Conservation (phyloP, 2,329 filamentous ascomycete genomes). For the Paraphoma sp. region DNA sequence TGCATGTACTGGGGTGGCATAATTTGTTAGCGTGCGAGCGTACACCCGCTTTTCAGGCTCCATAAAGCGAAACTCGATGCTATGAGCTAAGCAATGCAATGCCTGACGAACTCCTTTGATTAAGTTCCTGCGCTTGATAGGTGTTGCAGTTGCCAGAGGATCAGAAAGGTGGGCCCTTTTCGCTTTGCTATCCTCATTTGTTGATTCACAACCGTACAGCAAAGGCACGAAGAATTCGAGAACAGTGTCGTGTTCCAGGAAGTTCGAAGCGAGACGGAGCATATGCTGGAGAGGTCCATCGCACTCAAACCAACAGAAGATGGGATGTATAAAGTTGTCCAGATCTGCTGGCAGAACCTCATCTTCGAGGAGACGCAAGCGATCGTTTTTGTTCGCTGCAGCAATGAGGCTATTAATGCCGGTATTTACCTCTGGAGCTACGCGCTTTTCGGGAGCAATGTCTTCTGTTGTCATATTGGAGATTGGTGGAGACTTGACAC, state of each 20-base stretch:
- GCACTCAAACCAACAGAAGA: constrained; percentile 31
- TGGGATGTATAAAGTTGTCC: constrained; percentile 36
- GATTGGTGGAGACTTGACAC: not conserved
- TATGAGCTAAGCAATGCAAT: constrained; percentile 35
- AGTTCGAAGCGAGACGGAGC: constrained; percentile 42
- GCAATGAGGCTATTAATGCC: constrained; percentile 26
- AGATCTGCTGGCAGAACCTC: constrained; percentile 30
- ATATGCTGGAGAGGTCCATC: constrained; percentile 23
- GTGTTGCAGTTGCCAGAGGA: constrained; percentile 17
- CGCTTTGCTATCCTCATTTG: constrained; percentile 1
- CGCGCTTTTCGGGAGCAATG: constrained; percentile 6
- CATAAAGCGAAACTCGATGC: constrained; percentile 27
- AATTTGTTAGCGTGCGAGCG: constrained; percentile 24
- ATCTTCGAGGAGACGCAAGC: constrained; percentile 39
- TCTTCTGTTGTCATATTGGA: constrained; percentile 8
- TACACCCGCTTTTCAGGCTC: constrained; percentile 21
- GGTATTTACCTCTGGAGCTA: constrained; percentile 1
- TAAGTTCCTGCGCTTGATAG: constrained; percentile 13
- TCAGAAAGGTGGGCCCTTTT: constrained; percentile 30
- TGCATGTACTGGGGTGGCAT: constrained; percentile 8
- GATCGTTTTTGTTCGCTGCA: constrained; percentile 35
- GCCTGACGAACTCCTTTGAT: constrained; percentile 27
- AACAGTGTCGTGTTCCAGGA: constrained; percentile 34
- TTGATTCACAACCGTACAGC: constrained; percentile 30
- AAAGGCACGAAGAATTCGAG: constrained; percentile 41